These are phyloP conservation scores for Scedosporium boydii DNA, from an alignment of 2,329 filamentous ascomycete genomes.

Conservation along the genomic window DNA sequence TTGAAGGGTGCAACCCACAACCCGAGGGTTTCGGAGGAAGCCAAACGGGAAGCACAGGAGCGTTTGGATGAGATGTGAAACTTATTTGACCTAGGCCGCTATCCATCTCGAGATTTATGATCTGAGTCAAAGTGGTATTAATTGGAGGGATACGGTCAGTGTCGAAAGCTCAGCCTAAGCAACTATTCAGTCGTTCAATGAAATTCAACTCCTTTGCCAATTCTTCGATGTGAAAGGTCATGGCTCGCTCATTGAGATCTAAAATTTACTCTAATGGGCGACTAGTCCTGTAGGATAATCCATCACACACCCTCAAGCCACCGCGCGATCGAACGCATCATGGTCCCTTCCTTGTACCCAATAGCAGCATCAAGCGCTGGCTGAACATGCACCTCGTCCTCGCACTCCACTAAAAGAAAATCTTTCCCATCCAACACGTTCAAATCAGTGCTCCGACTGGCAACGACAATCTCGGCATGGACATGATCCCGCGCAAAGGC, in stretches of 20 bases:
- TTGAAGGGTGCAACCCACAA: slow-evolving; percentile 33
- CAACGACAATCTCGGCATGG: not conserved
- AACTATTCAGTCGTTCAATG: too few relatives aligned
- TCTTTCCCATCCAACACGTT: not conserved
- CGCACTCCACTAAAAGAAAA: slow-evolving; percentile 5
- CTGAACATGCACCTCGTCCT: slow-evolving; percentile 9
- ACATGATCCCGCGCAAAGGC: slow-evolving; percentile 3
- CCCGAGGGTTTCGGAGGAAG: slow-evolving; percentile 45
- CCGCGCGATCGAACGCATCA: slow-evolving; percentile 5
- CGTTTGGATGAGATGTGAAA: slow-evolving; percentile 34
- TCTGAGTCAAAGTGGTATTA: too few relatives aligned
- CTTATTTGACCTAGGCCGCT: not conserved
- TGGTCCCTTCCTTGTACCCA: slow-evolving; percentile 4
- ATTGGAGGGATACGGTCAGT: too few relatives aligned
- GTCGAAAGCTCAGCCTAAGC: too few relatives aligned
- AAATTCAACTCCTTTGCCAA: too few relatives aligned
- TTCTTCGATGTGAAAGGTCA: too few relatives aligned
- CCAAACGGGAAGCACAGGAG: slow-evolving; percentile 45
- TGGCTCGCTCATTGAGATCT: too few relatives aligned
- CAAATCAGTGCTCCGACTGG: not conserved
- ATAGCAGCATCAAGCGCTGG: slow-evolving; percentile 5
- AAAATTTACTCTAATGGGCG: not conserved
- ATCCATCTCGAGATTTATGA: too few relatives aligned
- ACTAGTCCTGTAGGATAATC: too few relatives aligned
- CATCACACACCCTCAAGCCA: not conserved